Base-by-base conservation (phyloP, 2,329 filamentous ascomycete genomes). In the Chaetomium strumarium region DNA sequence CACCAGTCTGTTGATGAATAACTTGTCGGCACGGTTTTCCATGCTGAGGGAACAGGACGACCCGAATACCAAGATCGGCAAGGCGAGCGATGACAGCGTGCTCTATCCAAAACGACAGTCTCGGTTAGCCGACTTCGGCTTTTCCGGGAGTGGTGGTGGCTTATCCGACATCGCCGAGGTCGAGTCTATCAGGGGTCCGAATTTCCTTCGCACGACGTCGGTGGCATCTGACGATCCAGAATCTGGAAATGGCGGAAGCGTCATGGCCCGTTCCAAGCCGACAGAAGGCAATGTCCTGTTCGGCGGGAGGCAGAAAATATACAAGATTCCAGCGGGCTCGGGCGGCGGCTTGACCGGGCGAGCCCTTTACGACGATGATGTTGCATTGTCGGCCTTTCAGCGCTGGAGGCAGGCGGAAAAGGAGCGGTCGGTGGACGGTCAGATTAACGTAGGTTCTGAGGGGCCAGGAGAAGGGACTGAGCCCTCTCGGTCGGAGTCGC, bases 11-110 rank as follows among this genome's bases (percentile, higher is more conserved):
- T 76, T 99, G 57, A 95, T 99, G 92, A 91, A 90, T 0, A 92
- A 91, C 39, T 78, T 99, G 5, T 97, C 92, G 0, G 90, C 91
- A 12, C 84, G 93, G 7, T 99, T 99, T 68, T 97, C 92, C 61
- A 97, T 97, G 92, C 75, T 97, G 31, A 79, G 90, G 63, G 92
- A 96, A 69, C 92, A 96, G 67, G 91, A 96, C 67, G 90, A 96
- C 63, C 92, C 92, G 1, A 85, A 76, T 57, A 92, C 90, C 2
- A 87, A 90, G 67, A 79, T 96, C 31, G 92, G 92, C 53, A 96
- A 97, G 69, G 92, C 92, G 14, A 93, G 88, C 68, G 92, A 97
- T 66, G 92, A 96, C 69, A 96, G 91, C 60, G 91, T 97, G 3
- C 72, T 97, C 17, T 87, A 83, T 58, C 88, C 88, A 3, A 91